Evolutionary conservation across 106 monocot genomes (phyloP), one percentile per base, ranked within the genome.

Genomic region (Posidonia australis): DNA sequence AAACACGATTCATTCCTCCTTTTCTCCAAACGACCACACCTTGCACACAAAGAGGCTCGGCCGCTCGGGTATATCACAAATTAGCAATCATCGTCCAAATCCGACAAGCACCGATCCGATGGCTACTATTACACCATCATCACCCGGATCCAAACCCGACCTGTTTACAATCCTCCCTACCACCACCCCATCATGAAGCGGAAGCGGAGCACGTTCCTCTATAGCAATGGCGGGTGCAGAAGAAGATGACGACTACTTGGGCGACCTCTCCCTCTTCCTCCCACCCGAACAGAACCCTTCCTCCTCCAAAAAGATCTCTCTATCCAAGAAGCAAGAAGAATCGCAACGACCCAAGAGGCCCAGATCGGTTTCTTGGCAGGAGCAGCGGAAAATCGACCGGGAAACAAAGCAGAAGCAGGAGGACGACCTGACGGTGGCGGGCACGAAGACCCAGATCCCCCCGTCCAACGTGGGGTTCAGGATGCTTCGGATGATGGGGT

Each of bases 161-260:
- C 36, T 7, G 36, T 36, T 36, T 36, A 36, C 7, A 36, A 36
- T 7, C 36, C 7, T 36, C 5, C 36, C 36, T 7, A 36, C 36
- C n/a, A 36, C 7, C 5, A 36, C 36, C 36, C 2, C 36, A 36
- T 36, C 36, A 7, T 36, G 36, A 2, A 36, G 36, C 7, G n/a
- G n/a, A n/a, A n/a, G n/a, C n/a, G n/a, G n/a, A n/a, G n/a, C 36
- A 36, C 7, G 5, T 36, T 36, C 36, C 36, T 36, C 36, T n/a
- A n/a, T n/a, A 36, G 7, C 36, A 36, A 36, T 36, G 36, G 36
- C 36, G 36, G 67, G n/a, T 36, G 68, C 36, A 27, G 74, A 63
- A 23, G 91, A 74, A 3, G 93, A 86, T 13, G 93, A 89, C 73
- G 93, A 89, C 73, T 96, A 96, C 78, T 90, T 96, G 94, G 90